phyloP scores from a whole-genome alignment of 2,329 filamentous ascomycete genomes.

The Fusarium sacchari region DNA sequence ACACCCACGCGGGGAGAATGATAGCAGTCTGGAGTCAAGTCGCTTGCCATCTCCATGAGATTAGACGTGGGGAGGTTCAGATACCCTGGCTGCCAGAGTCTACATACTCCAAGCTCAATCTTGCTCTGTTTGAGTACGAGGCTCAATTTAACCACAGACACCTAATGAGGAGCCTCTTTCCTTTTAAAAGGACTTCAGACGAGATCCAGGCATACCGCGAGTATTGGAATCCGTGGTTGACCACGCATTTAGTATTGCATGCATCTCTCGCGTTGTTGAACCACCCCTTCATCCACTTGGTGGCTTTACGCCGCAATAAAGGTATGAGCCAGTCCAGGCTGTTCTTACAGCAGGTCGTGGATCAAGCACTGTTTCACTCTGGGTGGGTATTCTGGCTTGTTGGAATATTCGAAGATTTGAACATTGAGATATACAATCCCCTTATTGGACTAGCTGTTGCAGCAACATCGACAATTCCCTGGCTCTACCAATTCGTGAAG shows the following conservation, averaged over 20 bases:
- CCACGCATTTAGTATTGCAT: constrained; percentile 2
- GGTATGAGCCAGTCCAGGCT: not conserved
- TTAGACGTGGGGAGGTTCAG: not conserved
- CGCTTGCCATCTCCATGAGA: not conserved
- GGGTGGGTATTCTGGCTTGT: constrained; percentile 19
- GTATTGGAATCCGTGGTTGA: constrained; percentile 17
- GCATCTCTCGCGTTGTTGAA: constrained; percentile 11
- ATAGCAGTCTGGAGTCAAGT: not conserved
- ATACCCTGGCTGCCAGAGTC: constrained; percentile 15
- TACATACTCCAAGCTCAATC: constrained; percentile 6
- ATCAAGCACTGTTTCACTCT: constrained; percentile 6
- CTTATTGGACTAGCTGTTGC: constrained; percentile 1
- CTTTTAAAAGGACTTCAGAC: not conserved
- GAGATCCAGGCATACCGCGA: not conserved
- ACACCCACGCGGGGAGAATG: not conserved
- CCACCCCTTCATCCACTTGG: constrained; percentile 8
- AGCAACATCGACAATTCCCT: constrained; percentile 11
- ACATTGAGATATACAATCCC: not conserved
- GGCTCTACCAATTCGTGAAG: constrained; percentile 8
- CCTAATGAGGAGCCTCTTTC: constrained; percentile 8
- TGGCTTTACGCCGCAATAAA: not conserved
- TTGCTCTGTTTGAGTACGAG: constrained; percentile 9
- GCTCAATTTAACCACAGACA: constrained; percentile 11
- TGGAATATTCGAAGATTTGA: constrained; percentile 12
- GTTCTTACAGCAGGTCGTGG: constrained; percentile 10